These are phyloP conservation scores for Fraxinus pennsylvanica DNA, from an alignment of 257 asterid genomes.

Conservation along the genomic window DNA sequence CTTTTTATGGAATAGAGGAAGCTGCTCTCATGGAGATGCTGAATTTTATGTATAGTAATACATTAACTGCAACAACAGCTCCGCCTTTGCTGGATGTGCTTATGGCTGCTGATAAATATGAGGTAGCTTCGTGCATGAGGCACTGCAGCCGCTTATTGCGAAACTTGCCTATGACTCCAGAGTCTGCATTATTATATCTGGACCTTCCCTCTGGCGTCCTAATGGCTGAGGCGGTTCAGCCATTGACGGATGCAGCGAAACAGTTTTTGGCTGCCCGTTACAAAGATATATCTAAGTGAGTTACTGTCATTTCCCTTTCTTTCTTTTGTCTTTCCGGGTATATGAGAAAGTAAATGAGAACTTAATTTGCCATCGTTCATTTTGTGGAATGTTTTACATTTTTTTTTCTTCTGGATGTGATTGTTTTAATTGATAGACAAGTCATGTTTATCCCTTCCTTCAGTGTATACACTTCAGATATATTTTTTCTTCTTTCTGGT, in stretches of 20 bases:
- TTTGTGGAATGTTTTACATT: neutral
- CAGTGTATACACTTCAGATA: neutral
- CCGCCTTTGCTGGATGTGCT: slow-evolving; percentile 82
- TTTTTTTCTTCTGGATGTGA: neutral
- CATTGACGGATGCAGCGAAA: slow-evolving; percentile 89
- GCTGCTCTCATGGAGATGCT: slow-evolving; percentile 95
- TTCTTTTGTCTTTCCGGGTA: neutral
- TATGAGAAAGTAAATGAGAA: neutral
- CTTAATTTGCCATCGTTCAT: neutral
- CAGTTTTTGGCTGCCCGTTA: slow-evolving; percentile 75
- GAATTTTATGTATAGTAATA: slow-evolving; percentile 89
- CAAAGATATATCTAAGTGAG: slow-evolving; percentile 82
- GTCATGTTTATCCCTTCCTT: neutral
- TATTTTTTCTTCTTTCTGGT: neutral
- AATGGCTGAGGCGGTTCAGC: slow-evolving; percentile 94
- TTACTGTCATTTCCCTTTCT: slow-evolving; percentile 6
- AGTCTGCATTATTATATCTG: slow-evolving; percentile 80
- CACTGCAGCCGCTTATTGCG: slow-evolving; percentile 81
- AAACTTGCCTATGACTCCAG: slow-evolving; percentile 85
- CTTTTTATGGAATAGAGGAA: slow-evolving; percentile 71
- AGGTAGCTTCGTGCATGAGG: slow-evolving; percentile 97
- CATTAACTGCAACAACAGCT: slow-evolving; percentile 61
- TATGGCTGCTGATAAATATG: slow-evolving; percentile 98
- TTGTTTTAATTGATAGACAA: neutral
- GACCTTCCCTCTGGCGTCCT: slow-evolving; percentile 86